A percentile compares a stretch with the other conserved stretches of the same genome.
Evolutionary conservation across 2,329 filamentous ascomycete species (phyloP).

Genomic region (Metarhizium rileyi): DNA sequence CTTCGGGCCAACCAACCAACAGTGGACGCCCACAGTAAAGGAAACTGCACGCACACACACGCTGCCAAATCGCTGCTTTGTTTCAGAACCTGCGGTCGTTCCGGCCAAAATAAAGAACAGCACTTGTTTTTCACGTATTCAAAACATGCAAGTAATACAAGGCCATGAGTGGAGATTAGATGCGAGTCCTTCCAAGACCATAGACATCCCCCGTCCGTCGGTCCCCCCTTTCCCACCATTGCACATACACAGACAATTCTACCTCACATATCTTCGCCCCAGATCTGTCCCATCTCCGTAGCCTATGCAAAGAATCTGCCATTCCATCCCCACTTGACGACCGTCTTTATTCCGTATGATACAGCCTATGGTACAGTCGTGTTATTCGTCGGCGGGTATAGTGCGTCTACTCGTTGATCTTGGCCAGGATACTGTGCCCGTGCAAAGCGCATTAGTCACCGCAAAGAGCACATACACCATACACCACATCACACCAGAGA

Average conservation of each 20-base stretch:
- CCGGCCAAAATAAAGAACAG: neutral
- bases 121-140: neutral
- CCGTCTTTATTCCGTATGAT: slow-evolving; percentile 18
- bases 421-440: slow-evolving; percentile 77
- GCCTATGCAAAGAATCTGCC: neutral
- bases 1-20: no score
- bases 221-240: slow-evolving; percentile 9
- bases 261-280: neutral
- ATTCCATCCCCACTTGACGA: slow-evolving; percentile 4
- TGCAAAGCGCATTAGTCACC: neutral
- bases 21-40: no score
- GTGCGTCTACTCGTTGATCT: slow-evolving; percentile 79
- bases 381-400: slow-evolving; percentile 13
- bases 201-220: no score
- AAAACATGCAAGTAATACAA: neutral
- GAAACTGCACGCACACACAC: no score
- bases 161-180: slow-evolving; percentile 20
- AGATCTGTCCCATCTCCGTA: neutral
- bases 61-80: no score
- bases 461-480: neutral
- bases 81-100: no score
- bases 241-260: neutral
- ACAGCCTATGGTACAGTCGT: slow-evolving; percentile 26
- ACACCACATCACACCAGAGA: neutral
- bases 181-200: slow-evolving; percentile 14